A percentile compares a stretch with the other conserved stretches of the same genome.
Conservation (phyloP, 139 green algal species). For the Ettlia oleoabundans region DNA sequence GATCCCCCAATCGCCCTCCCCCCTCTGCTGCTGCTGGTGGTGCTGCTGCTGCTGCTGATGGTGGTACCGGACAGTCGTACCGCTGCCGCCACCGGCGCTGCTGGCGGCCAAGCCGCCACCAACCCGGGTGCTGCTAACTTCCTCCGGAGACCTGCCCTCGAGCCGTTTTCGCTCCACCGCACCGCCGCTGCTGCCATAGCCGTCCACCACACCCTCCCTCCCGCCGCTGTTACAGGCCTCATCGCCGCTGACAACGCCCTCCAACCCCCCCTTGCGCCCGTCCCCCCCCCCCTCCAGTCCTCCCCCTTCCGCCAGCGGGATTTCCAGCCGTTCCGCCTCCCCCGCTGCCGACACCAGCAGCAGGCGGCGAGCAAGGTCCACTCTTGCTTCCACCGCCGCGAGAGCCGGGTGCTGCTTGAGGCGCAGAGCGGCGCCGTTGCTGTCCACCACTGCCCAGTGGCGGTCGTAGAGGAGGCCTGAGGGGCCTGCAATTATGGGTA, state of each 20-base stretch:
- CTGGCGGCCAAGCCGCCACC: too few species aligned
- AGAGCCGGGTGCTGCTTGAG: conserved; percentile 65
- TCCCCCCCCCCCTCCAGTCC: neutral
- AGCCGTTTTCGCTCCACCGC: too few species aligned
- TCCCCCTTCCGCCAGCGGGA: neutral
- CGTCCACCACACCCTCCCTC: too few species aligned
- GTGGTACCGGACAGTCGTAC: neutral
- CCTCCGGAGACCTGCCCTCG: too few species aligned
- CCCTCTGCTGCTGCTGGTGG: conserved; percentile 2
- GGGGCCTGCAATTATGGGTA: conserved; percentile 35
- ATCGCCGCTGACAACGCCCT: too few species aligned
- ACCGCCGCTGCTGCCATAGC: too few species aligned
- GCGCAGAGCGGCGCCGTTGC: conserved; percentile 62
- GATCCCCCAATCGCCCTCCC: neutral
- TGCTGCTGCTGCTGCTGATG: neutral
- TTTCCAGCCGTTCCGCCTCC: neutral
- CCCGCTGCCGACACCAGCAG: conserved; percentile 32
- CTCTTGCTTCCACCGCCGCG: conserved; percentile 52
- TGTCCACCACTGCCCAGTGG: conserved; percentile 82
- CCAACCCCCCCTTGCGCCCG: too few species aligned
- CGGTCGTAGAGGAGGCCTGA: conserved; percentile 86
- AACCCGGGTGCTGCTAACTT: too few species aligned
- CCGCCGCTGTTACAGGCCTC: too few species aligned
- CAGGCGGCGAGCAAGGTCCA: conserved; percentile 58
- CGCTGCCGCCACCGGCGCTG: too few species aligned